Percentiles rank a stretch among this genome's conserved stretches.
Conservation (phyloP, 768 basidiomycete species). For the Termitomyces heimii region DNA sequence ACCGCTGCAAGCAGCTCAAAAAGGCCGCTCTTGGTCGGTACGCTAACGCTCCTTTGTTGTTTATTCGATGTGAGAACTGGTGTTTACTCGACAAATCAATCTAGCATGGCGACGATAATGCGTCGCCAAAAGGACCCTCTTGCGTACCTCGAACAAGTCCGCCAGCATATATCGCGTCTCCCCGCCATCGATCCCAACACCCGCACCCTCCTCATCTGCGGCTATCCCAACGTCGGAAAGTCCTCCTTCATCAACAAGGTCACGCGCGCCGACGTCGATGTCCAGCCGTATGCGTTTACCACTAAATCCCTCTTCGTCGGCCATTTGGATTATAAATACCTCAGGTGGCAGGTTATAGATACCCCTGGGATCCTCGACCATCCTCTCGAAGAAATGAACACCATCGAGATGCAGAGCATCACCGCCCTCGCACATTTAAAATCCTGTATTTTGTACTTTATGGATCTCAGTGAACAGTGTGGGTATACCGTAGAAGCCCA, state of each 20-base stretch:
- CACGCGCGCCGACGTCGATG: slow-evolving; percentile 97
- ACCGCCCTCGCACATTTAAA: slow-evolving; percentile 96
- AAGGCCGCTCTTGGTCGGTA: slow-evolving; percentile 94
- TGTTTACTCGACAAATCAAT: slow-evolving; percentile 7
- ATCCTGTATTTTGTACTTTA: slow-evolving; percentile 93
- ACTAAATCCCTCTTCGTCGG: slow-evolving; percentile 98
- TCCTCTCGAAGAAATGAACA: slow-evolving; percentile 99
- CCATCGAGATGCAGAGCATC: slow-evolving; percentile 99
- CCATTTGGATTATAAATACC: slow-evolving; percentile 97
- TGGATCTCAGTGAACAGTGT: slow-evolving; percentile 98
- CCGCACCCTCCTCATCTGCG: slow-evolving; percentile 94
- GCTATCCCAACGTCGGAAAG: slow-evolving; percentile 99
- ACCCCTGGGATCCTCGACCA: slow-evolving; percentile 98
- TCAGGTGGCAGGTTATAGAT: slow-evolving; percentile 99
- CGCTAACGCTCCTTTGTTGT: slow-evolving; percentile 22
- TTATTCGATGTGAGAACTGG: background rate
- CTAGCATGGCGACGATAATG: slow-evolving; percentile 98
- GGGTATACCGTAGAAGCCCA: slow-evolving; percentile 97
- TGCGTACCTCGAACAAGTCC: slow-evolving; percentile 97
- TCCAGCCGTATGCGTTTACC: slow-evolving; percentile 99
- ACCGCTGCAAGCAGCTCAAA: slow-evolving; percentile 98
- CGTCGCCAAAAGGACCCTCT: slow-evolving; percentile 96
- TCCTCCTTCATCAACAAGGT: slow-evolving; percentile 99
- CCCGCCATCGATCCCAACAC: slow-evolving; percentile 98
- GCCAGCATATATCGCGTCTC: slow-evolving; percentile 98